phyloP scores from a whole-genome alignment of 176 grass and related monocot species.

The Tillandsia leiboldiana region DNA sequence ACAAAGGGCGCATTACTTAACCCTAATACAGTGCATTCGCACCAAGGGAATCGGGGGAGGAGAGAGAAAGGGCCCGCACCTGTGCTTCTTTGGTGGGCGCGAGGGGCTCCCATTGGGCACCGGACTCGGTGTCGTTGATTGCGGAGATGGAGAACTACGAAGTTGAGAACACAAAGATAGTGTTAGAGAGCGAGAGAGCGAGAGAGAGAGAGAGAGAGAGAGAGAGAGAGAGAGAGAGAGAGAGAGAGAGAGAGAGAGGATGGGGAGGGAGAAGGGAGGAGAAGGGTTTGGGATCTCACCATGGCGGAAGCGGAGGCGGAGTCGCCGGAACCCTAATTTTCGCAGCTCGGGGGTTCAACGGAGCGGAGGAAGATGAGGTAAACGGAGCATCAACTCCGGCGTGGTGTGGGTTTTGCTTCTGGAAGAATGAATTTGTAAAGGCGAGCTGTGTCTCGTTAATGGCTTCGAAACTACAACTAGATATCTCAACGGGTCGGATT shows the following conservation, averaged over 20 bases:
- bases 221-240: not conserved
- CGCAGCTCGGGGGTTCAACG: too few species aligned
- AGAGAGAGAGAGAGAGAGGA: not conserved
- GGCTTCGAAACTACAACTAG: too few species aligned
- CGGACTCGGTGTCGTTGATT: constrained; percentile 74
- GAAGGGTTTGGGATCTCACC: constrained; percentile 22
- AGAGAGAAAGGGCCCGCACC: constrained; percentile 19
- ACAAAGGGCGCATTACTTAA: too few species aligned
- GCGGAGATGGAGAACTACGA: constrained; percentile 90
- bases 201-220: not conserved
- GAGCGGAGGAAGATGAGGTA: too few species aligned
- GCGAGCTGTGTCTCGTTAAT: too few species aligned
- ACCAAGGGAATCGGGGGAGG: not conserved
- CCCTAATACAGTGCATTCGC: not conserved
- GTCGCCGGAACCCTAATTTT: not conserved
- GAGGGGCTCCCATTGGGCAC: constrained; percentile 74
- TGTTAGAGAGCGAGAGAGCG: not conserved
- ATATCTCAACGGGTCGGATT: too few species aligned
- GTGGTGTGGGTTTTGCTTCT: too few species aligned
- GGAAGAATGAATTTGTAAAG: too few species aligned
- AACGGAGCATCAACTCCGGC: too few species aligned
- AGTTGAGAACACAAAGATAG: not conserved
- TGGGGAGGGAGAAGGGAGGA: not conserved
- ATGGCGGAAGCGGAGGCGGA: constrained; percentile 22
- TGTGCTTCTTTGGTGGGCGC: constrained; percentile 96